Base-by-base conservation (phyloP, 192 early-diverging fungal genomes). In the Neocallimastix lanati region DNA sequence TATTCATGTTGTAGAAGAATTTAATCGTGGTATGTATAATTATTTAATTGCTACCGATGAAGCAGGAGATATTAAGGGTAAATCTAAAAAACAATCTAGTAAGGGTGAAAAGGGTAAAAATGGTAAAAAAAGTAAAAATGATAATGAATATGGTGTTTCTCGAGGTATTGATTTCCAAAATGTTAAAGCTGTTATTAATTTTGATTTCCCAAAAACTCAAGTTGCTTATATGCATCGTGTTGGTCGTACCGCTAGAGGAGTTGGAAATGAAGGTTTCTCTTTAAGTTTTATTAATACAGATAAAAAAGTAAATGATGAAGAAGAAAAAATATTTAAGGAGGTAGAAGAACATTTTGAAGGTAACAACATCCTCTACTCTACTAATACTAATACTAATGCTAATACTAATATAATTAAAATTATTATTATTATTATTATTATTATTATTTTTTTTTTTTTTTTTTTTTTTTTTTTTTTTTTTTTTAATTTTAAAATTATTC, bases 31-130 rank as follows among this genome's bases (percentile, higher is more conserved):
- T 14, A 88, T 95, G 2, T 99, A 98, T 84, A 93, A 96, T 80
- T 94, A 94, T 83, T 88, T 98, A 77, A 94, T 99, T 86, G 96
- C 97, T 15, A 99, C 96, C 0, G 97, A 99, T 81, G 95, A 95
- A 82, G 88, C 87, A 25, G 91, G 76, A 14, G 28, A 38, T 21
- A 28, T 28, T 76, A n/a, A 35, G 25, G 90, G 29, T 88, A 93
- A 83, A 80, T 30, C 78, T 80, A 76, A 84, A 9, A 67, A 84
- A 29, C 90, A 92, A 29, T 85, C 83, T 12, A 90, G 91, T 27
- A 82, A 80, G 9, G 88, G 90, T 76, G 90, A 89, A 76, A 78
- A 84, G 12, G 83, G 89, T 30, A 84, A 87, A n/a, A 82, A 83
- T 37, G 83, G 78, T 37, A 80, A 30, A 33, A 83, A 85, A 15